phyloP scores from a whole-genome alignment of 192 early-diverging fungal species.

The Coemansia sp. region DNA sequence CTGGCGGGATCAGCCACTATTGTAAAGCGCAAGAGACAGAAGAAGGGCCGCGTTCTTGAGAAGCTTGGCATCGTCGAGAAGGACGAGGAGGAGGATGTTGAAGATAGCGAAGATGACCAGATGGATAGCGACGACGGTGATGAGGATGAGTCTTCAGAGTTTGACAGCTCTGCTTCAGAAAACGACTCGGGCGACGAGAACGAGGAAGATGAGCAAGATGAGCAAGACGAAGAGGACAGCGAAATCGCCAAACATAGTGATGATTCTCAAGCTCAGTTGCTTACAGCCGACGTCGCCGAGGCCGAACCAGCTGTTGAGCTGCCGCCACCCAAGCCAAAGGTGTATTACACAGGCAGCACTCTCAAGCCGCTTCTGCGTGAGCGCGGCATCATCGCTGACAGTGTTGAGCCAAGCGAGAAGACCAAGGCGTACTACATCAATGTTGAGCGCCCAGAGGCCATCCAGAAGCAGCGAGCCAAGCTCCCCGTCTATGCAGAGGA shows the following conservation, averaged over 20 bases:
- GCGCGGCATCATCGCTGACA: conserved; percentile 8
- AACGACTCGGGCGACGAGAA: conserved; percentile 34
- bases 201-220: conserved; percentile 26
- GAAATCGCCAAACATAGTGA: too few species aligned
- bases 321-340: conserved; percentile 11
- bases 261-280: too few species aligned
- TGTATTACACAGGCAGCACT: conserved; percentile 34
- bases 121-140: conserved; percentile 4
- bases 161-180: conserved; percentile 72
- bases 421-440: conserved; percentile 64
- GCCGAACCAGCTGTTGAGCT: neutral
- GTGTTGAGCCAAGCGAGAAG: neutral
- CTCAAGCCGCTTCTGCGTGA: conserved; percentile 24
- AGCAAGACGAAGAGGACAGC: too few species aligned
- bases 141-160: conserved; percentile 54
- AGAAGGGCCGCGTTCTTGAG: conserved; percentile 46
- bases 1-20: conserved; percentile 29
- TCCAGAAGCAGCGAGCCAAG: conserved; percentile 70
- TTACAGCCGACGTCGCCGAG: too few species aligned
- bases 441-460: conserved; percentile 68
- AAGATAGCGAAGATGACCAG: conserved; percentile 10
- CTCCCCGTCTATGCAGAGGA: conserved; percentile 94
- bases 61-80: conserved; percentile 29
- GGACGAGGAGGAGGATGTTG: conserved; percentile 3
- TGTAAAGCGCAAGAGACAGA: conserved; percentile 54